These are phyloP conservation scores for Emericellopsis atlantica DNA, from an alignment of 2,329 filamentous ascomycete genomes.

Conservation along the genomic window DNA sequence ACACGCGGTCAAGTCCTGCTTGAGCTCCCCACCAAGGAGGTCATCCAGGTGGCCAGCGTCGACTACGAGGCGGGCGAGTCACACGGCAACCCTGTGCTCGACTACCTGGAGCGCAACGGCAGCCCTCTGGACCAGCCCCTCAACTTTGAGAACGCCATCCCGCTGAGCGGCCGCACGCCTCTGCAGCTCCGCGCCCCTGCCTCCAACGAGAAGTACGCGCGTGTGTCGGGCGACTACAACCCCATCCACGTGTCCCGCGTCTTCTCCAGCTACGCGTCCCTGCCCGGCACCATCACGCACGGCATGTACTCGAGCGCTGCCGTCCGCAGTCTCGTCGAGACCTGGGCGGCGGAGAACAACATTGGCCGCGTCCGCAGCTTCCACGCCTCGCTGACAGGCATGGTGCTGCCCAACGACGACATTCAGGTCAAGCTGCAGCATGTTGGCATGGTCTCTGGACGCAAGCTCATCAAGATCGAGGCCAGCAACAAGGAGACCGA, in stretches of 20 bases:
- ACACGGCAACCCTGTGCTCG: constrained; percentile 91
- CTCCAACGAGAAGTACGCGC: constrained; percentile 95
- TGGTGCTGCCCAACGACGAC: constrained; percentile 95
- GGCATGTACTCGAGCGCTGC: constrained; percentile 99
- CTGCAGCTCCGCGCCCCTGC: constrained; percentile 81
- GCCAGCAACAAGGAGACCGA: constrained; percentile 91
- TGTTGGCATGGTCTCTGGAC: constrained; percentile 91
- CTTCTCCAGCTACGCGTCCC: constrained; percentile 88
- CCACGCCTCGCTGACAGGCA: constrained; percentile 92
- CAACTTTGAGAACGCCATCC: constrained; percentile 95
- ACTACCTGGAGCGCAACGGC: constrained; percentile 88
- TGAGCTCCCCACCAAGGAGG: constrained; percentile 90
- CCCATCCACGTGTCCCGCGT: constrained; percentile 97
- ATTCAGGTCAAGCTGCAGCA: constrained; percentile 93
- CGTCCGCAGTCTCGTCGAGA: constrained; percentile 91
- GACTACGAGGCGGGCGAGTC: constrained; percentile 88
- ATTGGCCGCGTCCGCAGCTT: constrained; percentile 94
- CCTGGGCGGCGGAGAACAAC: constrained; percentile 98
- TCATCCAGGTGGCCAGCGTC: constrained; percentile 94
- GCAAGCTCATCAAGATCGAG: constrained; percentile 99
- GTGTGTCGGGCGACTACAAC: constrained; percentile 96
- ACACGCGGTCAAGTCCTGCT: constrained; percentile 86
- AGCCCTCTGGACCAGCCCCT: constrained; percentile 90
- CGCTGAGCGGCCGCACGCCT: constrained; percentile 82
- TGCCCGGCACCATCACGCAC: constrained; percentile 95